Base-by-base conservation (phyloP, 805 yeast species). In the Yarrowia phangngaensis region DNA sequence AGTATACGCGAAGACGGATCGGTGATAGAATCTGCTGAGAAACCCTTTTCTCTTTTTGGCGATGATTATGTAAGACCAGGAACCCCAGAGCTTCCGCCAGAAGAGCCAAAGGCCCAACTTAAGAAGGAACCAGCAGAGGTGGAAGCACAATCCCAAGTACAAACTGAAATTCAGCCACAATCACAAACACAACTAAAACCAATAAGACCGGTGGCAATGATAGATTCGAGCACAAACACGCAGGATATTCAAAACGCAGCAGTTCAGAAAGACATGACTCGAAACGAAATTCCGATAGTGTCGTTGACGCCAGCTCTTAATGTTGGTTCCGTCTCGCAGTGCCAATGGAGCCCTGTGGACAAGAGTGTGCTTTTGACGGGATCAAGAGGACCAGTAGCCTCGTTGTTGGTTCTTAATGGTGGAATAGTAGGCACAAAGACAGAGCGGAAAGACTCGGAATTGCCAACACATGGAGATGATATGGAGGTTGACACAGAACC, bases 1-100 rank as follows among this genome's bases (percentile, higher is more conserved):
- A 62, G 80, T 32, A 75, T 75, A 7, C 63, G 64, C 8, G 63
- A 58, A 4, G 66, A 64, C 17, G 70, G 69, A 4, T 58, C 60
- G 35, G 51, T 62, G 6, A 57, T 56, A 20, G 52, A 58, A 6
- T 53, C 56, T n/a, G 65, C 63, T 29, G 60, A 41, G 5, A 47
- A 26, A 22, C 47, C 54, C 13, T 51, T 51, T 27, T 35, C 53
- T 13, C 34, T 53, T 13, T 38, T 54, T 12, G 46, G 55, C 12
- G 53, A 55, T 58, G 29, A 56, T 54, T 13, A 35, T 51, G 40
- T 52, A 34, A 16, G 41, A 22, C 31, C 47, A 20, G 22, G 33
- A 14, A 20, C 47, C 9, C 27, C 34, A 1, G 51, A 51, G 31
- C n/a, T n/a, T n/a, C n/a, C n/a, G n/a, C n/a, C n/a, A n/a, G n/a